Conservation (phyloP, 176 grass and related monocot species). For the Oryza punctata region DNA sequence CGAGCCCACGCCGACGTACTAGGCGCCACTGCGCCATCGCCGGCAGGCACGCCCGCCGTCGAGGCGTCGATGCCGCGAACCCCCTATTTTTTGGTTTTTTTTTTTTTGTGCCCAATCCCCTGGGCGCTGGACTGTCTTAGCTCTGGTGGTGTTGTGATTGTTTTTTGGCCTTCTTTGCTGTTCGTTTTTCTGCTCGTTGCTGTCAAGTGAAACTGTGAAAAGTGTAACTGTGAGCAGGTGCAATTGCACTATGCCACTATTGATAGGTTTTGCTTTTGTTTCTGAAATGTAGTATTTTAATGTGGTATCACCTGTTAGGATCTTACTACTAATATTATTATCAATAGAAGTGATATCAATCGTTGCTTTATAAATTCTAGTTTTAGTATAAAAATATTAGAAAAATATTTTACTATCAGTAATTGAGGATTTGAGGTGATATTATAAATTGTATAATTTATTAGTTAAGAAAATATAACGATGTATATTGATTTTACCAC, state of each 20-base stretch:
- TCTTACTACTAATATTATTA: too few relatives aligned
- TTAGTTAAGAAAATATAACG: too few relatives aligned
- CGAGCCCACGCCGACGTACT: slow-evolving; percentile 52
- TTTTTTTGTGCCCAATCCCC: not conserved
- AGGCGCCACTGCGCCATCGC: not conserved
- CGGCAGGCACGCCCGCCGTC: not conserved
- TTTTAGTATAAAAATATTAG: too few relatives aligned
- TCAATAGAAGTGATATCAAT: too few relatives aligned
- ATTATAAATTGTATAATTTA: too few relatives aligned
- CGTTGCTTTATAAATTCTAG: too few relatives aligned
- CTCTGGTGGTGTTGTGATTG: not conserved
- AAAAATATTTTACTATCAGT: too few relatives aligned
- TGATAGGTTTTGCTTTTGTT: not conserved
- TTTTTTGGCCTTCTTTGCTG: not conserved
- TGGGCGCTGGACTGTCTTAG: not conserved
- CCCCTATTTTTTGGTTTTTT: not conserved
- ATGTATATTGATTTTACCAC: too few relatives aligned
- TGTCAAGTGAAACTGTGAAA: not conserved
- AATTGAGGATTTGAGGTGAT: too few relatives aligned
- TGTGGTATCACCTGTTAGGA: too few relatives aligned
- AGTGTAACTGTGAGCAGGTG: not conserved
- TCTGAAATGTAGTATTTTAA: not conserved
- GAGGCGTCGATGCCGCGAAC: not conserved
- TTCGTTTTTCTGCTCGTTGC: not conserved
- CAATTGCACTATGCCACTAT: not conserved